Percentiles rank a stretch among this genome's conserved stretches.
These are phyloP conservation scores for Lodderomyces parapsilosis DNA, from an alignment of 1,139 yeast species.

Conservation along the genomic window DNA sequence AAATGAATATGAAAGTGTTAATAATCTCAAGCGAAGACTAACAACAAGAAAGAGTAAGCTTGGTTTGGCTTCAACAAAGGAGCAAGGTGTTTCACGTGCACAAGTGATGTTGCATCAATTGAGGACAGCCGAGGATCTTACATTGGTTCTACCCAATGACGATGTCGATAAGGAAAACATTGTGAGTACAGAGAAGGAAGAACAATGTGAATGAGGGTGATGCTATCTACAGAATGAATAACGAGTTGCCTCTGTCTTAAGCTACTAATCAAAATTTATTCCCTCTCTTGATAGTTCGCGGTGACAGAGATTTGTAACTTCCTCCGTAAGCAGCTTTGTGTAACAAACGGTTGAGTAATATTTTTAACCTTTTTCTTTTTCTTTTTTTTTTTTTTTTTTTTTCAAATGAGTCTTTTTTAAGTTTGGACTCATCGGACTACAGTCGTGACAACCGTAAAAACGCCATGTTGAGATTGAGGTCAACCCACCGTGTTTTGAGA, in stretches of 20 bases:
- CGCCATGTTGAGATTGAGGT: slow-evolving; percentile 3
- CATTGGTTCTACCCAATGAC: background rate
- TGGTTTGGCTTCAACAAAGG: slow-evolving; percentile 15
- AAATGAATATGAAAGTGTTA: slow-evolving; percentile 41
- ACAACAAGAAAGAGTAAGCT: slow-evolving; percentile 29
- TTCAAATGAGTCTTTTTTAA: background rate
- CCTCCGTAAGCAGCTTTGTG: background rate
- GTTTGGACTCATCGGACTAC: background rate
- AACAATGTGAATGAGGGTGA: background rate
- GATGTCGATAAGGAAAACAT: slow-evolving; percentile 1
- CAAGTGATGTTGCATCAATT: slow-evolving; percentile 43
- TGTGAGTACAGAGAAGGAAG: background rate
- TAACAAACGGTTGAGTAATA: background rate
- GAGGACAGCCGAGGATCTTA: slow-evolving; percentile 16
- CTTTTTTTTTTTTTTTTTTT: background rate
- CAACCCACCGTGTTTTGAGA: background rate
- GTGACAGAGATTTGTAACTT: background rate
- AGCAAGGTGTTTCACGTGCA: slow-evolving; percentile 35
- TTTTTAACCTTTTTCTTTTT: background rate
- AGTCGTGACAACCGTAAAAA: background rate
- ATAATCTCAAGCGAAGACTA: slow-evolving; percentile 36
- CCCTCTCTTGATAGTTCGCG: too few relatives aligned
- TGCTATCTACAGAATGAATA: too few relatives aligned
- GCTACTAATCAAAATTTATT: too few relatives aligned
- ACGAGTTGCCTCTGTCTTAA: too few relatives aligned